Evolutionary conservation across 2,329 filamentous ascomycete species (phyloP).

Genomic region (Basipetospora chlamydospora): DNA sequence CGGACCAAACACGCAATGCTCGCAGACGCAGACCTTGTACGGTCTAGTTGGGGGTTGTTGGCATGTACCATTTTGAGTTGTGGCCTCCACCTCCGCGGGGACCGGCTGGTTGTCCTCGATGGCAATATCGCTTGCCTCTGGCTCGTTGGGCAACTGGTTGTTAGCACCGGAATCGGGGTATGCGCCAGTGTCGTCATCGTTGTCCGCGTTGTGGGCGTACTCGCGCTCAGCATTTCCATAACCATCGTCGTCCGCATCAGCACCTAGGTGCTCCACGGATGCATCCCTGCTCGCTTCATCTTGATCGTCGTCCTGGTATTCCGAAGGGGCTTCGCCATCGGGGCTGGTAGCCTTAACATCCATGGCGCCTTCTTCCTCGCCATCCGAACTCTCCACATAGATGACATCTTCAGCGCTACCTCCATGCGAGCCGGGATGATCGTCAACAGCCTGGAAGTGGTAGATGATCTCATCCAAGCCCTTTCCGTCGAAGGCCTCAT

Average conservation of each 20-base stretch:
- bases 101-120: too few species aligned
- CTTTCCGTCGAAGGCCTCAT: slow-evolving; percentile 26
- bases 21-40: not conserved
- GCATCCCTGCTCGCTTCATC: slow-evolving; percentile 10
- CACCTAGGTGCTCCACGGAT: not conserved
- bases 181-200: not conserved
- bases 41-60: not conserved
- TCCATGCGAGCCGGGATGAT: slow-evolving; percentile 4
- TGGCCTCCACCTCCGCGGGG: not conserved
- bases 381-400: not conserved
- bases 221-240: not conserved
- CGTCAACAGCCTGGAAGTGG: slow-evolving; percentile 17
- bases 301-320: not conserved
- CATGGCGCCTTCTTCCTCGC: slow-evolving; percentile 11
- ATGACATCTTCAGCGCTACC: not conserved
- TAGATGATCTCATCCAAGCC: slow-evolving; percentile 26
- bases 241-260: not conserved
- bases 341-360: slow-evolving; percentile 8
- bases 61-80: slow-evolving; percentile 5
- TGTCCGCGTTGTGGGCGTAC: too few species aligned
- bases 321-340: slow-evolving; percentile 7
- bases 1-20: slow-evolving; percentile 1
- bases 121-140: too few species aligned
- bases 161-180: not conserved
- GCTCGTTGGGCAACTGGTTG: too few species aligned